phyloP scores from a whole-genome alignment of 2,329 filamentous ascomycete genomes.

The Hypoxylon sp. region DNA sequence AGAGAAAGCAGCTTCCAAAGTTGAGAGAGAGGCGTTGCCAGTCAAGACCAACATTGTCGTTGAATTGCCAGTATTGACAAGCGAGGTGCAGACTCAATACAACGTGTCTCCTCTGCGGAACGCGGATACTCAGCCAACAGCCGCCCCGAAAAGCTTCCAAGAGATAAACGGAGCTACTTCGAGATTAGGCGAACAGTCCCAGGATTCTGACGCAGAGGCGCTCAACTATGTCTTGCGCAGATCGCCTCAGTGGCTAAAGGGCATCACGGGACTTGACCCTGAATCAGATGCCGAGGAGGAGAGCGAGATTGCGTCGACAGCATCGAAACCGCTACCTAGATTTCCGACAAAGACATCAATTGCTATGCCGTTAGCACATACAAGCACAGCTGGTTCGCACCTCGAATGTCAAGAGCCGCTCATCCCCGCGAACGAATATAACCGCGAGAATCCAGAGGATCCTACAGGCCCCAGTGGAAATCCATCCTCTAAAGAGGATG shows the following conservation, averaged over 20 bases:
- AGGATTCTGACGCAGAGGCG: slow-evolving; percentile 24
- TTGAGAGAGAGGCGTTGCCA: background rate
- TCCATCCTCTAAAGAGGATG: background rate
- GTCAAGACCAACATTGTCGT: slow-evolving; percentile 17
- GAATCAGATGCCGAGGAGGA: background rate
- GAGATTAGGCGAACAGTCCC: background rate
- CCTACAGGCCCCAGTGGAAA: background rate
- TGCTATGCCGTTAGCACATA: background rate
- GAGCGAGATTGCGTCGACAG: background rate
- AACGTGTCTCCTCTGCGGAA: slow-evolving; percentile 4
- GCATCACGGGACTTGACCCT: slow-evolving; percentile 19
- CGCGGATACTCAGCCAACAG: background rate
- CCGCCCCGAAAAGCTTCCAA: slow-evolving; percentile 26
- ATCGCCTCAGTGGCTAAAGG: slow-evolving; percentile 35
- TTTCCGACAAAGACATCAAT: background rate
- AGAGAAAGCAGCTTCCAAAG: background rate
- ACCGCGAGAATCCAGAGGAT: background rate
- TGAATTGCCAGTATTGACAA: slow-evolving; percentile 25
- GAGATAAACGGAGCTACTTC: slow-evolving; percentile 29
- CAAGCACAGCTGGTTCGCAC: background rate
- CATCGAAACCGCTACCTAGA: background rate
- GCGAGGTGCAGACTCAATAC: slow-evolving; percentile 23
- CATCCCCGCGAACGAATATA: background rate
- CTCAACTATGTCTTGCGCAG: slow-evolving; percentile 36
- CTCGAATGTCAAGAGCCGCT: background rate